Evolutionary conservation across 2,329 filamentous ascomycete species (phyloP).

Genomic region (Rachicladosporium sp.): DNA sequence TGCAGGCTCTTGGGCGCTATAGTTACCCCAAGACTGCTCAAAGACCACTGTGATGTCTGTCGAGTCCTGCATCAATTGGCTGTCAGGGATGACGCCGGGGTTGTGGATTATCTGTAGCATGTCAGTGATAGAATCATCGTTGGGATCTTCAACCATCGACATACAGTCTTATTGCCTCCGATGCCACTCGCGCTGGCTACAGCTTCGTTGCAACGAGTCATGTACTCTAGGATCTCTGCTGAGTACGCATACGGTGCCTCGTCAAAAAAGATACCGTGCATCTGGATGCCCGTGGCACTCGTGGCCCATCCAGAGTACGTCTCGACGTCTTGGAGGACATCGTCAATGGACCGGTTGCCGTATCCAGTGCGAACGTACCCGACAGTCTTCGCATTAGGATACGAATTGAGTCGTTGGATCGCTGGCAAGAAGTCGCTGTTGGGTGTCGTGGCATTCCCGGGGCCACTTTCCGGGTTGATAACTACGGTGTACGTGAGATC

Average conservation of each 20-base stretch:
- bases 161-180: constrained; percentile 6
- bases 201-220: constrained; percentile 8
- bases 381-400: constrained; percentile 15
- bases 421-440: constrained; percentile 15
- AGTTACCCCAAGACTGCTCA: constrained; percentile 11
- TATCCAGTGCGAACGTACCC: constrained; percentile 18
- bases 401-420: constrained; percentile 16
- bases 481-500: constrained; percentile 12
- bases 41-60: constrained; percentile 15
- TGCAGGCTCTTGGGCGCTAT: constrained; percentile 1
- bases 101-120: constrained; percentile 13
- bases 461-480: constrained; percentile 13
- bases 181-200: constrained; percentile 10
- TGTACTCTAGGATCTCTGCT: constrained; percentile 4
- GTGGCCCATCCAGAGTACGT: constrained; percentile 17
- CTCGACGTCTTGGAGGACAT: constrained; percentile 13
- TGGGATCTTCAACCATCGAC: neutral
- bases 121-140: neutral
- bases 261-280: constrained; percentile 19
- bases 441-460: constrained; percentile 9
- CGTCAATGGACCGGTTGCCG: constrained; percentile 9
- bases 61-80: constrained; percentile 4
- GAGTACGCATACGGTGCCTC: constrained; percentile 11
- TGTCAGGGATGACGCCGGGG: constrained; percentile 11
- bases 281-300: constrained; percentile 5